Conservation (phyloP, 768 basidiomycete species). For the Tephrocybe rancida region DNA sequence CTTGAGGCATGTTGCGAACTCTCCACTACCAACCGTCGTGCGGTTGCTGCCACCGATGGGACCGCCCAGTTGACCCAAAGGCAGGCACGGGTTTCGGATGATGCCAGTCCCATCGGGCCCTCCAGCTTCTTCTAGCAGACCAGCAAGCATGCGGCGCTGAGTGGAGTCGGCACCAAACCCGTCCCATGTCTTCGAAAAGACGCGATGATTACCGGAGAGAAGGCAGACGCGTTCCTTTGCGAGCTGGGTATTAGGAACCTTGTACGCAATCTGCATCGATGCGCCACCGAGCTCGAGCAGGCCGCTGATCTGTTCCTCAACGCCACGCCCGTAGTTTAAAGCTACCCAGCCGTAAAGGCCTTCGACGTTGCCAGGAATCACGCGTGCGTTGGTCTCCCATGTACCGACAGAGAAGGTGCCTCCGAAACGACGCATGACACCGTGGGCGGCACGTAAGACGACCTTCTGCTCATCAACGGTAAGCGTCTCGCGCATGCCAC, state of each 20-base stretch:
- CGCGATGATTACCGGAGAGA: conserved; percentile 10
- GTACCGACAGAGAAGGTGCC: conserved; percentile 1
- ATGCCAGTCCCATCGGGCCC: neutral
- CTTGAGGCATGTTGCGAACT: conserved; percentile 11
- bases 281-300: conserved; percentile 15
- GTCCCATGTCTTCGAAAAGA: conserved; percentile 11
- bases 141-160: neutral
- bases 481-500: conserved; percentile 13
- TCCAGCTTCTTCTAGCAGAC: conserved; percentile 6
- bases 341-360: conserved; percentile 17
- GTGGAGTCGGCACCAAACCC: conserved; percentile 11
- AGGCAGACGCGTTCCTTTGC: conserved; percentile 8
- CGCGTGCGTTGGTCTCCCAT: conserved; percentile 5
- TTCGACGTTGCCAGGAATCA: conserved; percentile 12
- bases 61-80: neutral
- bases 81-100: conserved; percentile 12
- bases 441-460: conserved; percentile 8
- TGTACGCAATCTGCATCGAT: conserved; percentile 15
- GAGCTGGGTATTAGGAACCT: conserved; percentile 4
- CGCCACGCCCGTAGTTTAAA: conserved; percentile 9
- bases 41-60: neutral
- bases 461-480: neutral
- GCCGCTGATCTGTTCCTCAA: conserved; percentile 10
- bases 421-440: neutral
- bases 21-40: conserved; percentile 9